phyloP scores from a whole-genome alignment of 768 basidiomycete genomes.

The Panellus pusillus region DNA sequence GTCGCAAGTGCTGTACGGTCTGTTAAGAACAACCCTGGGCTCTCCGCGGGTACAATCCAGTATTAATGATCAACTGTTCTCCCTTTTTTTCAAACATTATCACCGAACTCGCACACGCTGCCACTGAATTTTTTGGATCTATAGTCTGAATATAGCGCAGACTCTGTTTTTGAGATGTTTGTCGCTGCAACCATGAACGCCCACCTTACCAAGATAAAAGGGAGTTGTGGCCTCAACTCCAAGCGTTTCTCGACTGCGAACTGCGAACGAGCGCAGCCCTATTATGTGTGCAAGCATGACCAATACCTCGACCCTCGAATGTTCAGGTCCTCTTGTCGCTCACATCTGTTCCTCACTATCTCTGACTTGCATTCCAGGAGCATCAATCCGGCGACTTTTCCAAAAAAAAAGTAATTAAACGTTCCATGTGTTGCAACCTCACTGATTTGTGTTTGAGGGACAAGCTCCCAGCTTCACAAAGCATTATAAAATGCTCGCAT shows the following conservation, averaged over 20 bases:
- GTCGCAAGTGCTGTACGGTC: too few species aligned
- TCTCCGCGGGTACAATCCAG: too few species aligned
- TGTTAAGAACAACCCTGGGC: too few species aligned
- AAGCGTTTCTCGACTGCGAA: not conserved
- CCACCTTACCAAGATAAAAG: not conserved
- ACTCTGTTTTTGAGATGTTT: not conserved
- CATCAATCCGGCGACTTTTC: conserved; percentile 7
- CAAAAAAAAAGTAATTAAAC: conserved; percentile 5
- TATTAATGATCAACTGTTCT: too few species aligned
- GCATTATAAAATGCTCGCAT: not conserved
- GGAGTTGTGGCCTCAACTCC: conserved; percentile 3
- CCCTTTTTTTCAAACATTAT: not conserved
- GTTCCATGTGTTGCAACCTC: conserved; percentile 6
- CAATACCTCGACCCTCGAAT: too few species aligned
- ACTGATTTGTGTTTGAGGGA: conserved; percentile 8
- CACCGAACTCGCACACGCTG: not conserved
- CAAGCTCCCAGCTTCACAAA: not conserved
- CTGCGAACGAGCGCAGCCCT: too few species aligned
- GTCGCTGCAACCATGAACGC: not conserved
- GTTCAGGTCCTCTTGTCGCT: not conserved
- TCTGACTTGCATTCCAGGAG: conserved; percentile 3
- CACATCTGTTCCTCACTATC: not conserved
- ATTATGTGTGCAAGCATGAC: not conserved
- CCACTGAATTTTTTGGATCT: not conserved
- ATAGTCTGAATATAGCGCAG: too few species aligned